Conservation (phyloP, 306 rosid species). For the Dryas drummondii region DNA sequence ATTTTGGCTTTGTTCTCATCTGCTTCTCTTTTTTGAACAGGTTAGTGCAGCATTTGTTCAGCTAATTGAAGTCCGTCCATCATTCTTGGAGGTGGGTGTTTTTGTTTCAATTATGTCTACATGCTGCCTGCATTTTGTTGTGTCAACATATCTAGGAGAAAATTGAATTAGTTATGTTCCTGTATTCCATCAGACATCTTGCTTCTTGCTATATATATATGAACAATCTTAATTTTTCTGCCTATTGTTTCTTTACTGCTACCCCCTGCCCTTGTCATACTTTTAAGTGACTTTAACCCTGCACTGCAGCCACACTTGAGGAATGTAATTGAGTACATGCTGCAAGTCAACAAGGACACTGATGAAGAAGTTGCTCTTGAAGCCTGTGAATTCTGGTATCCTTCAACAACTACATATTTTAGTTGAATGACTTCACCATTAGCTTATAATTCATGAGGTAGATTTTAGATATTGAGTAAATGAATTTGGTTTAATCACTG, state of each 20-base stretch:
- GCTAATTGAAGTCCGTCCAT: conserved; percentile 89
- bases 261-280: conserved; percentile 12
- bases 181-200: not conserved
- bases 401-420: conserved; percentile 10
- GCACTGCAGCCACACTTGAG: conserved; percentile 81
- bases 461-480: conserved; percentile 22
- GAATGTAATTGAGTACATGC: conserved; percentile 87
- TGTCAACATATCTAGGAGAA: not conserved
- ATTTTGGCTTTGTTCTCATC: conserved; percentile 20
- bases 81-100: conserved; percentile 78
- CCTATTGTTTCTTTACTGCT: not conserved
- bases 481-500: not conserved
- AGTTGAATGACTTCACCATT: conserved; percentile 13
- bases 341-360: conserved; percentile 91
- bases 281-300: conserved; percentile 32
- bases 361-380: conserved; percentile 98
- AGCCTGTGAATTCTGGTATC: conserved; percentile 99
- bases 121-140: conserved; percentile 2
- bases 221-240: not conserved
- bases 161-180: not conserved
- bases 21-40: conserved; percentile 46
- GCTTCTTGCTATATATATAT: not conserved
- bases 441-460: conserved; percentile 13
- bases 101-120: not conserved
- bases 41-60: conserved; percentile 96